Evolutionary conservation across 208 protist species (phyloP), one percentile per base, ranked within the genome.

Genomic region (Angomonas ambiguus): DNA sequence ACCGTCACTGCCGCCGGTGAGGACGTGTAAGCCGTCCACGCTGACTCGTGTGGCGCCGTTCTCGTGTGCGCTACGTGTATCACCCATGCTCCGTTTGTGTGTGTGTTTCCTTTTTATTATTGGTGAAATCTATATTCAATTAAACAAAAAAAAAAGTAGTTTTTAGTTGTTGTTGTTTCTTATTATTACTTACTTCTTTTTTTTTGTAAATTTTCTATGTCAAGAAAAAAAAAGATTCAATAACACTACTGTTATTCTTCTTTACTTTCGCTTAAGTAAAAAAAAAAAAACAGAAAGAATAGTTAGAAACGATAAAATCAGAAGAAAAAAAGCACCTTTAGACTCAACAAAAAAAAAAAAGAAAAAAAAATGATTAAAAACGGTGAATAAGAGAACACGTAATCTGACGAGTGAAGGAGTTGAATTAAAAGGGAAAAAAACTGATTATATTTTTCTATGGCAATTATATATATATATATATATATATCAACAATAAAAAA

Each of bases 1-100:
- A n/a, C 89, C 89, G 53, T 95, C 89, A 0, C 68, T 58, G 30
- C 89, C 87, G 41, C 89, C 89, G 6, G 80, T 85, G 32, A 93
- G 63, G 8, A 91, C 31, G 72, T 87, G 71, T 13, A 65, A 45
- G 30, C 79, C 85, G 56, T 74, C 76, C 2, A 87, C 68, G 63
- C 69, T 64, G n/a, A 91, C 82, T 24, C 82, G 87, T 1, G 81
- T 91, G 11, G 80, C 60, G 24, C 86, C 87, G 3, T 13, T 35
- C 13, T 67, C 67, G 65, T 95, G 84, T 0, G 62, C 76, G 13
- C 81, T 62, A 0, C 77, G 81, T 51, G 87, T 42, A 2, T 38
- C 74, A 24, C 82, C 48, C 71, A 84, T 82, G 63, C 59, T 63
- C 6, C 28, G 22, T 18, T 27, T 66, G 65, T 38, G 2, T 42